phyloP scores from a whole-genome alignment of 1,284 basidiomycete genomes.

The Papiliotrema fonsecae region DNA sequence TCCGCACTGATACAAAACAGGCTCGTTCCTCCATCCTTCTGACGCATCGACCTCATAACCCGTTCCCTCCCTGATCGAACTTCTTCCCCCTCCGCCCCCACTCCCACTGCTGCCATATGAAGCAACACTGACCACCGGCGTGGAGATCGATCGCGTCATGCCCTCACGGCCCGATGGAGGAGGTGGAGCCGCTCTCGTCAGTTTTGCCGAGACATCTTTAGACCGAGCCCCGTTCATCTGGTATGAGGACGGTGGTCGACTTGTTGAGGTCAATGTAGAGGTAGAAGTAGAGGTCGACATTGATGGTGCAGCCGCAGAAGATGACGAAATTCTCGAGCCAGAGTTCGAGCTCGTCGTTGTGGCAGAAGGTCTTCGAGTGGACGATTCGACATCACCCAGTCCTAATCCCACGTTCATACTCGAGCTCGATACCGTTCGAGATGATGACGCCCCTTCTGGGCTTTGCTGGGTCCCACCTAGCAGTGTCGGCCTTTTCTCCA shows the following conservation, averaged over 20 bases:
- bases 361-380: not conserved
- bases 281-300: no score
- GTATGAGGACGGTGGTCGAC: no score
- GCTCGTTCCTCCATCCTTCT: slow-evolving; percentile 37
- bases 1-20: slow-evolving; percentile 41
- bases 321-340: not conserved
- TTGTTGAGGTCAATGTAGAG: no score
- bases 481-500: no score
- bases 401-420: slow-evolving; percentile 7
- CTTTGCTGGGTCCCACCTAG: not conserved
- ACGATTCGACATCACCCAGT: slow-evolving; percentile 7
- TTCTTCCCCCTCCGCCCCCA: not conserved
- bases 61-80: not conserved
- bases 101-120: not conserved
- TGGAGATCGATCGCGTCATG: no score
- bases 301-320: not conserved
- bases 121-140: no score
- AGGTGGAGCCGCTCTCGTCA: not conserved
- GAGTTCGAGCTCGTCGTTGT: not conserved
- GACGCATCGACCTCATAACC: slow-evolving; percentile 20
- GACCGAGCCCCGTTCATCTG: no score
- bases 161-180: no score
- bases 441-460: not conserved
- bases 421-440: no score
- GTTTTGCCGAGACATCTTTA: not conserved